Conservation (phyloP, 2,329 filamentous ascomycete species). For the Zymoseptoria pseudotritici region DNA sequence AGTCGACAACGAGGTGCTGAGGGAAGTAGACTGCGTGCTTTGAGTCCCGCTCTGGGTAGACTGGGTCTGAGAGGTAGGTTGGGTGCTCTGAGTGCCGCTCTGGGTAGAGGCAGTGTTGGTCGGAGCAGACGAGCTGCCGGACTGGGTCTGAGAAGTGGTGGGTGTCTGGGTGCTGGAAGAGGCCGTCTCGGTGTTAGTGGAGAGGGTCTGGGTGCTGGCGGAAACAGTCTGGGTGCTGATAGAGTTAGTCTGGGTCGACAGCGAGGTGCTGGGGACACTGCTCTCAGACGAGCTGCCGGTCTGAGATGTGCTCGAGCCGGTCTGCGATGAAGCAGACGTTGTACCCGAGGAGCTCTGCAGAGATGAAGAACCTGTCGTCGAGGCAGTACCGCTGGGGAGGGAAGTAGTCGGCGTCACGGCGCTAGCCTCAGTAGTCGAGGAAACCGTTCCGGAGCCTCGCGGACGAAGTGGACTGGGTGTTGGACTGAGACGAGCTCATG, state of each 20-base stretch:
- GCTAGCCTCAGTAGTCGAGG: not conserved
- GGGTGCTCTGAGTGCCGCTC: not conserved
- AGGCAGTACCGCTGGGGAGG: not conserved
- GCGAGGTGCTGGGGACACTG: not conserved
- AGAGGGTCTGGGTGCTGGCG: not conserved
- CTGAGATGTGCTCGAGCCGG: not conserved
- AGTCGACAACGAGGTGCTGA: not conserved
- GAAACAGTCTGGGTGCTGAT: no score
- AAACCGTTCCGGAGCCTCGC: constrained; percentile 3
- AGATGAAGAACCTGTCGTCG: not conserved
- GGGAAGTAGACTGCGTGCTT: no score
- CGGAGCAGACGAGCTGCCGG: not conserved
- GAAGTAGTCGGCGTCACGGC: not conserved
- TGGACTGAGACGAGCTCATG: not conserved
- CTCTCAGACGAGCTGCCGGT: not conserved
- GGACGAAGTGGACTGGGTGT: constrained; percentile 3
- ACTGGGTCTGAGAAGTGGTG: not conserved
- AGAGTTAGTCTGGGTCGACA: not conserved
- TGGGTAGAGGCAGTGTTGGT: not conserved
- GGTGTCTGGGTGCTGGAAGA: not conserved
- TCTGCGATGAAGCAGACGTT: not conserved
- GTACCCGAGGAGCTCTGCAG: not conserved
- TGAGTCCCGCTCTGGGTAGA: no score
- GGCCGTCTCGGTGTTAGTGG: no score
- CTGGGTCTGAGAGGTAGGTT: not conserved